These are phyloP conservation scores for Mychonastes homosphaera DNA, from an alignment of 139 green algal genomes.

Conservation along the genomic window DNA sequence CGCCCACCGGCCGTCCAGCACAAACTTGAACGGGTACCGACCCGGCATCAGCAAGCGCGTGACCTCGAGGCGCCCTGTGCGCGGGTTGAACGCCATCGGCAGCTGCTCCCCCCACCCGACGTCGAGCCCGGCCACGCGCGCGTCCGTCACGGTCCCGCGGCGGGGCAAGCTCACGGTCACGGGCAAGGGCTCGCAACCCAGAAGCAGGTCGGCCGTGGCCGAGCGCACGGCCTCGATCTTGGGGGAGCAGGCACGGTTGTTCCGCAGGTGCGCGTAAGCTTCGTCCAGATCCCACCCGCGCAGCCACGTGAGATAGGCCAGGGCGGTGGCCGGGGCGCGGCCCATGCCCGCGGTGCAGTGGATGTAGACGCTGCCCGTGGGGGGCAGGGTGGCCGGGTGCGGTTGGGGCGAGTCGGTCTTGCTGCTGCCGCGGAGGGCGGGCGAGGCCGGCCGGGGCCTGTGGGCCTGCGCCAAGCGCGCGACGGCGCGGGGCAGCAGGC, in stretches of 20 bases:
- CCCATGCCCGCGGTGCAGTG: conserved; percentile 93
- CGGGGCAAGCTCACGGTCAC: conserved; percentile 32
- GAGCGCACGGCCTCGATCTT: conserved; percentile 57
- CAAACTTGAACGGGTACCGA: conserved; percentile 82
- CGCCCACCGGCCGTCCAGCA: conserved; percentile 83
- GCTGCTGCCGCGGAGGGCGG: too few species aligned
- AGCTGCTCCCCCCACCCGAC: conserved; percentile 79
- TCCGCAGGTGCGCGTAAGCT: conserved; percentile 28
- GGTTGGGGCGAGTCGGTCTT: too few species aligned
- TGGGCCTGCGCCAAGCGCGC: conserved; percentile 35
- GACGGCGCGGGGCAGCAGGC: conserved; percentile 46
- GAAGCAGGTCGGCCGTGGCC: conserved; percentile 72
- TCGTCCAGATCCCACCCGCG: conserved; percentile 56
- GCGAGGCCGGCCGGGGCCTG: conserved; percentile 11
- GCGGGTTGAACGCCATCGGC: conserved; percentile 37
- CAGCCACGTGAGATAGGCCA: conserved; percentile 88
- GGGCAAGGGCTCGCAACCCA: conserved; percentile 31
- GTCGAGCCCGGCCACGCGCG: conserved; percentile 80
- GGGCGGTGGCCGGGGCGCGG: conserved; percentile 72
- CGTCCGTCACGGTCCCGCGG: conserved; percentile 13
- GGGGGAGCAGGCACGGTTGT: conserved; percentile 36
- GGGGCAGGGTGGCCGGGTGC: too few species aligned
- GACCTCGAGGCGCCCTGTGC: conserved; percentile 27
- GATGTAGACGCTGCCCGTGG: conserved; percentile 69
- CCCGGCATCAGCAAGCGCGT: conserved; percentile 13